Evolutionary conservation across 129 eudicot species (phyloP).

Genomic region (Helianthus tuberosus): DNA sequence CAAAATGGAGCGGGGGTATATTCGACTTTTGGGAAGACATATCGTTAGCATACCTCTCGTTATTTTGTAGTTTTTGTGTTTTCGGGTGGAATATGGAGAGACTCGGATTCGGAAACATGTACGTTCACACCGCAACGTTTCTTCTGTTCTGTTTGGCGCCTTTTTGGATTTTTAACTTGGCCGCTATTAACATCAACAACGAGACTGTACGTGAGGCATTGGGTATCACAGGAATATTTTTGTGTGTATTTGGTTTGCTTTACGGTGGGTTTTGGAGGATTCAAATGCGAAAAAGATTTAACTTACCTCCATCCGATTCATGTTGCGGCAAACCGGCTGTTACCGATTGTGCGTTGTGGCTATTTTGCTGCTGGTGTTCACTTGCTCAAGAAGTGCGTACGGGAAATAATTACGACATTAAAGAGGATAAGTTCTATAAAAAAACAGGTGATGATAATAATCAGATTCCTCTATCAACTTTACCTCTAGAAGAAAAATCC

Average conservation of each 20-base stretch:
- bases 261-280: slow-evolving; percentile 99
- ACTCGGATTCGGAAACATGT: slow-evolving; percentile 94
- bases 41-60: slow-evolving; percentile 79
- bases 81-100: slow-evolving; percentile 99
- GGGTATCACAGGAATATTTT: slow-evolving; percentile 75
- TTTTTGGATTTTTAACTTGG: slow-evolving; percentile 86
- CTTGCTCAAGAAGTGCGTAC: slow-evolving; percentile 97
- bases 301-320: slow-evolving; percentile 62
- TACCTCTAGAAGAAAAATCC: slow-evolving; percentile 49
- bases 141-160: slow-evolving; percentile 91
- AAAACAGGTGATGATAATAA: slow-evolving; percentile 34
- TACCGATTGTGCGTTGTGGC: slow-evolving; percentile 83
- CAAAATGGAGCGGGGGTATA: slow-evolving; percentile 85
- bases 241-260: slow-evolving; percentile 83
- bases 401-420: slow-evolving; percentile 73
- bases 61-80: slow-evolving; percentile 89
- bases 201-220: slow-evolving; percentile 69
- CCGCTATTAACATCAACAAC: slow-evolving; percentile 77
- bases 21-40: slow-evolving; percentile 93
- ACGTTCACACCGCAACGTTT: slow-evolving; percentile 89
- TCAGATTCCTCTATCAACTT: slow-evolving; percentile 44
- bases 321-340: slow-evolving; percentile 76
- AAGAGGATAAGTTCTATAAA: slow-evolving; percentile 67
- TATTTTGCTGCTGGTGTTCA: slow-evolving; percentile 95
- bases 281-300: slow-evolving; percentile 91